These are phyloP conservation scores for Fusarium coicis DNA, from an alignment of 2,329 filamentous ascomycete species.

Conservation along the genomic window DNA sequence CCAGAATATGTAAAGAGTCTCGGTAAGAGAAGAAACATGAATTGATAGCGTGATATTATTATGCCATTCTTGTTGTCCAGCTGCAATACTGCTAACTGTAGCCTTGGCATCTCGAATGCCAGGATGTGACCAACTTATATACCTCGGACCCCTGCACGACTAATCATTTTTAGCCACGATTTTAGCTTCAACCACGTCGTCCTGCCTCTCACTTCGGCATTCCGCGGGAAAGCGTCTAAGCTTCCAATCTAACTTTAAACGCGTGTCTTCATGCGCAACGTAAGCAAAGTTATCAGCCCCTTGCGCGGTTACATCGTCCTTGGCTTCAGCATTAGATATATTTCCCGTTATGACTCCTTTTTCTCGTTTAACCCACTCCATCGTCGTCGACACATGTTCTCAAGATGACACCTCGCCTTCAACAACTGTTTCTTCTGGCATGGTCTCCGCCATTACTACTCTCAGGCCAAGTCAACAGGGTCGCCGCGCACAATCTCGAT, in stretches of 20 bases:
- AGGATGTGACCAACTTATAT: background rate
- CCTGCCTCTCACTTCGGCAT: background rate
- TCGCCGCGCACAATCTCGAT: background rate
- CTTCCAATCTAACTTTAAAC: background rate
- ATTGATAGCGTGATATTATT: background rate
- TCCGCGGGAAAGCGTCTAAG: background rate
- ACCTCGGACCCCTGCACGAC: background rate
- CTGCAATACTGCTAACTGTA: no score
- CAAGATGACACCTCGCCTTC: background rate
- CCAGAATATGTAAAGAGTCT: background rate
- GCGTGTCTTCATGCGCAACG: background rate
- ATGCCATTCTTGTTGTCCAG: rapidly evolving
- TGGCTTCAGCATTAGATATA: background rate
- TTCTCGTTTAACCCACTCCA: rapidly evolving
- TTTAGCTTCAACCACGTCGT: background rate
- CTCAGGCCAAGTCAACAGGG: background rate
- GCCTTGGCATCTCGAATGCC: rapidly evolving
- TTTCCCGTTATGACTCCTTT: background rate
- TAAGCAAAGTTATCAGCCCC: background rate
- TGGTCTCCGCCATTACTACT: background rate
- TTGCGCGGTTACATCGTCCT: background rate
- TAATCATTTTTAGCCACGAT: background rate
- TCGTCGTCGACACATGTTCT: rapidly evolving
- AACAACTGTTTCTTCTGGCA: background rate
- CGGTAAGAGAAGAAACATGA: rapidly evolving